Conservation (phyloP, 164 flowering plant genomes). For the Magnolia sinica region DNA sequence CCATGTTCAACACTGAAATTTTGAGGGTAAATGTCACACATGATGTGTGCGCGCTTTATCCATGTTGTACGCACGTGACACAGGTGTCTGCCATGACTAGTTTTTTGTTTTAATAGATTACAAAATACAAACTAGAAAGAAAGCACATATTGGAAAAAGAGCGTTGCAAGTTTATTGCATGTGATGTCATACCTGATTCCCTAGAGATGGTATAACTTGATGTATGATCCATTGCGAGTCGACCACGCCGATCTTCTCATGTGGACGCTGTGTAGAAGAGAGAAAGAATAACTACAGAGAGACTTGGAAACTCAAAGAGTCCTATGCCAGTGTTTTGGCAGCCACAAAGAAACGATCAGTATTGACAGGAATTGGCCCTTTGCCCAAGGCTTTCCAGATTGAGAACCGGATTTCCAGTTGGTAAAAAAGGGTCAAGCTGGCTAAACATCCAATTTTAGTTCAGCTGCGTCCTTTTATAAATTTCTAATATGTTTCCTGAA, state of each 20-base stretch:
- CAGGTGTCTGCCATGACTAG: neutral
- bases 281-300: neutral
- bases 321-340: neutral
- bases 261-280: conserved; percentile 63
- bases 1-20: too few relatives aligned
- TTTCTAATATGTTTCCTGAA: neutral
- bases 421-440: too few relatives aligned
- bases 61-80: neutral
- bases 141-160: neutral
- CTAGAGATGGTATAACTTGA: conserved; percentile 92
- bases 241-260: conserved; percentile 97
- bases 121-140: neutral
- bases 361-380: neutral
- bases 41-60: neutral
- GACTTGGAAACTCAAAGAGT: neutral
- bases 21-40: neutral
- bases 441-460: neutral
- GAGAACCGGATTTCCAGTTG: neutral
- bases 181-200: conserved; percentile 59
- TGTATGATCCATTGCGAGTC: conserved; percentile 97
- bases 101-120: neutral
- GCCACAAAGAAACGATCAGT: neutral
- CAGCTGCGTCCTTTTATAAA: neutral
- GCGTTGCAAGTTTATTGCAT: neutral
- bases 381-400: neutral